Evolutionary conservation across 1,284 basidiomycete species (phyloP).

Genomic region (Leccinum angustisporum): DNA sequence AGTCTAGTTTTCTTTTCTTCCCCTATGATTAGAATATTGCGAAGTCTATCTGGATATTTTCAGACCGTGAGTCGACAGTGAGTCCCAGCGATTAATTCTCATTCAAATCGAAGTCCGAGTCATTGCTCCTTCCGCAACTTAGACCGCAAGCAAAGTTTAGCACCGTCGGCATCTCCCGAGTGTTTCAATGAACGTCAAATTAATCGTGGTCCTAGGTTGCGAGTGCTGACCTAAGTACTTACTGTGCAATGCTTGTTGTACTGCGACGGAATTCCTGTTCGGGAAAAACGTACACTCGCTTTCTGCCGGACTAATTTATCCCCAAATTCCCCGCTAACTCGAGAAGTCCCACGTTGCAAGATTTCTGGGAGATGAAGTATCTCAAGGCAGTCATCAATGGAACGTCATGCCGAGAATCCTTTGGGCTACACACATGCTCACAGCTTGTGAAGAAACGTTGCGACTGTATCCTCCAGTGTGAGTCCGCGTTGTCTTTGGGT

Average conservation of each 20-base stretch:
- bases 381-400: constrained; percentile 53
- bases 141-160: too few species aligned
- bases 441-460: constrained; percentile 48
- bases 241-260: neutral
- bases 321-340: constrained; percentile 28
- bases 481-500: constrained; percentile 17
- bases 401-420: constrained; percentile 22
- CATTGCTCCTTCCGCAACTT: too few species aligned
- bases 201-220: too few species aligned
- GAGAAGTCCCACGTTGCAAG: constrained; percentile 48
- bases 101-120: too few species aligned
- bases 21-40: too few species aligned
- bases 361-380: constrained; percentile 58
- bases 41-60: too few species aligned
- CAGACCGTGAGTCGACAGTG: too few species aligned
- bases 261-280: constrained; percentile 41
- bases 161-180: too few species aligned
- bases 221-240: too few species aligned
- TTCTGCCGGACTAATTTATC: constrained; percentile 33
- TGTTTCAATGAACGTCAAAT: too few species aligned
- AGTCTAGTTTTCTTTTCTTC: too few species aligned
- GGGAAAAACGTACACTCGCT: constrained; percentile 34
- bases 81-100: too few species aligned
- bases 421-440: neutral
- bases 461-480: constrained; percentile 65